Conservation (phyloP, 2,329 filamentous ascomycete genomes). For the Sporothrix variecibatus region DNA sequence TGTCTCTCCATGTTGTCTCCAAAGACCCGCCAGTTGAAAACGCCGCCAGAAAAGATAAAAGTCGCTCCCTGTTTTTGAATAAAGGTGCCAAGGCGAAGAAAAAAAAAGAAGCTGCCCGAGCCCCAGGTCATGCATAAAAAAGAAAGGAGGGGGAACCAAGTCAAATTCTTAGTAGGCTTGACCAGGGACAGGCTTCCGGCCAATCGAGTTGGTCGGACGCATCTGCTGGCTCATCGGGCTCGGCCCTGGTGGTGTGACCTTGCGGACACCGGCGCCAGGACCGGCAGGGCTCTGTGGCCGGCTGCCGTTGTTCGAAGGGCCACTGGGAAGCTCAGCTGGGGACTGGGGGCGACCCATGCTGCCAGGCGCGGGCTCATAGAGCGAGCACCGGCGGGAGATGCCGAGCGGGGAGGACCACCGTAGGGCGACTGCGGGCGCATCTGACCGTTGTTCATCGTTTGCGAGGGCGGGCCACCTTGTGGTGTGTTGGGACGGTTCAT, state of each 20-base stretch:
- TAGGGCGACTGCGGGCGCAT: conserved; percentile 47
- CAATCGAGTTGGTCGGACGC: conserved; percentile 44
- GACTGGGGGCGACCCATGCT: background rate
- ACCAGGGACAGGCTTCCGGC: conserved; percentile 59
- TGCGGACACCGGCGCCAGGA: conserved; percentile 40
- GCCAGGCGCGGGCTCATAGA: conserved; percentile 36
- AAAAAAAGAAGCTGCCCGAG: background rate
- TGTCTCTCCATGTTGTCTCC: too few relatives aligned
- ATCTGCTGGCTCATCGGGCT: conserved; percentile 46
- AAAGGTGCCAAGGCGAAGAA: background rate
- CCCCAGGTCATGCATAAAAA: background rate
- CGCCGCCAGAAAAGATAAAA: background rate
- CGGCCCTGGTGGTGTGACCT: conserved; percentile 48
- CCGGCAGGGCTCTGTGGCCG: conserved; percentile 47
- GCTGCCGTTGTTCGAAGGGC: conserved; percentile 50
- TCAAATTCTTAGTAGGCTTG: conserved; percentile 48
- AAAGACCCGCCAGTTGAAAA: conserved; percentile 3
- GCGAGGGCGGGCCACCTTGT: conserved; percentile 38
- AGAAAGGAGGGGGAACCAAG: background rate
- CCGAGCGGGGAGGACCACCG: conserved; percentile 36
- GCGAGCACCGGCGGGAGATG: conserved; percentile 40
- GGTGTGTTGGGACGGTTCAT: conserved; percentile 31
- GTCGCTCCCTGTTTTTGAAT: background rate
- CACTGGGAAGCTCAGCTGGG: conserved; percentile 31
- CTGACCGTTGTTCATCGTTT: conserved; percentile 35